A percentile compares a stretch with the other conserved stretches of the same genome.
These are phyloP conservation scores for Pharnaceum exiguum DNA, from an alignment of 148 eudicot genomes.

Conservation along the genomic window DNA sequence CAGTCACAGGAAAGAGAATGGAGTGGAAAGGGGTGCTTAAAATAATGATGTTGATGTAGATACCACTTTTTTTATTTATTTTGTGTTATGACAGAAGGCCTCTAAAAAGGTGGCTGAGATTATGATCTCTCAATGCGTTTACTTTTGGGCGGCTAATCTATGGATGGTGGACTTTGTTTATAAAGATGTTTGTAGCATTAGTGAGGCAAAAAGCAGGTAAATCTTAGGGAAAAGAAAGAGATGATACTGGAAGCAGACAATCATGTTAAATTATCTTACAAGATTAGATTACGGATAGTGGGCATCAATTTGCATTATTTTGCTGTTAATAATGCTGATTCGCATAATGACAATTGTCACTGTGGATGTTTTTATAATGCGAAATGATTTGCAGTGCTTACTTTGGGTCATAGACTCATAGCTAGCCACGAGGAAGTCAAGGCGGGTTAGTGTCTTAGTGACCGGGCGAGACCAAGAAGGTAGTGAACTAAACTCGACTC, in stretches of 20 bases:
- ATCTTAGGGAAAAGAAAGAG: slow-evolving; percentile 8
- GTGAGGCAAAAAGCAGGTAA: slow-evolving; percentile 20
- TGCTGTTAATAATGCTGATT: not conserved
- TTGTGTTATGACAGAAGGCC: not conserved
- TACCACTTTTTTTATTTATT: not conserved
- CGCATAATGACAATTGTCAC: slow-evolving; percentile 21
- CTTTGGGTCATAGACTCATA: no score
- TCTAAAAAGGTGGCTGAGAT: not conserved
- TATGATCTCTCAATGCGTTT: slow-evolving; percentile 17
- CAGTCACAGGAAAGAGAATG: slow-evolving; percentile 2
- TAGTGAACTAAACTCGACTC: no score
- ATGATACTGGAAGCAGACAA: not conserved
- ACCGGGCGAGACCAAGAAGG: no score
- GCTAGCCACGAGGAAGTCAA: no score
- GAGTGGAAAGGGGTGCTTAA: not conserved
- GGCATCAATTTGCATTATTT: slow-evolving; percentile 15
- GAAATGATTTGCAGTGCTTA: slow-evolving; percentile 20
- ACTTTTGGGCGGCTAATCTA: slow-evolving; percentile 23
- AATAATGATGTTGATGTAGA: slow-evolving; percentile 13
- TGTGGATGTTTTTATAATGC: slow-evolving; percentile 12
- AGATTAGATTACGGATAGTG: slow-evolving; percentile 20
- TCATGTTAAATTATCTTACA: not conserved
- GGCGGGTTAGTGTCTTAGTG: no score
- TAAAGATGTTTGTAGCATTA: slow-evolving; percentile 7
- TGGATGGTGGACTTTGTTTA: slow-evolving; percentile 28